Percentiles rank a stretch among this genome's conserved stretches.
These are phyloP conservation scores for Ephemerocybe angulata DNA, from an alignment of 768 basidiomycete species.

Conservation along the genomic window DNA sequence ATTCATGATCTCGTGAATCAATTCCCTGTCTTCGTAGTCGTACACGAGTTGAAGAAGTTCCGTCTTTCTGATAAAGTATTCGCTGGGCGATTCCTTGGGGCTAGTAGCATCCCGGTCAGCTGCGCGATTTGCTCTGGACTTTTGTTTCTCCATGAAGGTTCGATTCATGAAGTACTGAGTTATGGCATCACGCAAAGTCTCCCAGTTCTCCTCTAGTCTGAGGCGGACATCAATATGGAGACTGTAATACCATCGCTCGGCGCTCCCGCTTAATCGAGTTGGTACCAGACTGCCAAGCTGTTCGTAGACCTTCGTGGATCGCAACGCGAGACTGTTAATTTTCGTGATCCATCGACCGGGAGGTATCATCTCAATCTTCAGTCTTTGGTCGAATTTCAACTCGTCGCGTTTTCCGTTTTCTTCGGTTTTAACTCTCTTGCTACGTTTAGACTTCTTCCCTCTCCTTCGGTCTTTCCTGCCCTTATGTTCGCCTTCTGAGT, in stretches of 20 bases:
- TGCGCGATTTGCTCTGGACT: slow-evolving; percentile 22
- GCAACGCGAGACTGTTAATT: slow-evolving; percentile 6
- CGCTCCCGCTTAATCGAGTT: slow-evolving; percentile 20
- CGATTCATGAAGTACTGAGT: slow-evolving; percentile 31
- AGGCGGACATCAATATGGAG: slow-evolving; percentile 6
- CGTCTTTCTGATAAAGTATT: slow-evolving; percentile 31
- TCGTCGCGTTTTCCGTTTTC: too few species aligned
- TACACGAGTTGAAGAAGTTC: slow-evolving; percentile 17
- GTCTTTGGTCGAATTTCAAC: too few species aligned
- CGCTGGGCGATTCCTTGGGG: slow-evolving; percentile 26
- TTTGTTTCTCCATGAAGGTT: slow-evolving; percentile 26
- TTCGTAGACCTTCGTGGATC: slow-evolving; percentile 16
- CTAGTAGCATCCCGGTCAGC: slow-evolving; percentile 24
- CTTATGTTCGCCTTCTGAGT: too few species aligned
- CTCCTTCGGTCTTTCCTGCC: too few species aligned
- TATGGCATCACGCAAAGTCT: slow-evolving; percentile 23
- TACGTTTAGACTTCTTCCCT: too few species aligned
- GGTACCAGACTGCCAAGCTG: slow-evolving; percentile 31
- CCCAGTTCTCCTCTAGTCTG: slow-evolving; percentile 26
- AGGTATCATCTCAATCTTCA: slow-evolving; percentile 26
- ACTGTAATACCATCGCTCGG: slow-evolving; percentile 31
- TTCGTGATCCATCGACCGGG: slow-evolving; percentile 30
- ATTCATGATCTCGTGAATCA: slow-evolving; percentile 33
- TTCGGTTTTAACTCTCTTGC: too few species aligned
- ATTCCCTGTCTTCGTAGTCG: slow-evolving; percentile 20